Conservation (phyloP, 1,284 basidiomycete species). For the Ustilago sp. region DNA sequence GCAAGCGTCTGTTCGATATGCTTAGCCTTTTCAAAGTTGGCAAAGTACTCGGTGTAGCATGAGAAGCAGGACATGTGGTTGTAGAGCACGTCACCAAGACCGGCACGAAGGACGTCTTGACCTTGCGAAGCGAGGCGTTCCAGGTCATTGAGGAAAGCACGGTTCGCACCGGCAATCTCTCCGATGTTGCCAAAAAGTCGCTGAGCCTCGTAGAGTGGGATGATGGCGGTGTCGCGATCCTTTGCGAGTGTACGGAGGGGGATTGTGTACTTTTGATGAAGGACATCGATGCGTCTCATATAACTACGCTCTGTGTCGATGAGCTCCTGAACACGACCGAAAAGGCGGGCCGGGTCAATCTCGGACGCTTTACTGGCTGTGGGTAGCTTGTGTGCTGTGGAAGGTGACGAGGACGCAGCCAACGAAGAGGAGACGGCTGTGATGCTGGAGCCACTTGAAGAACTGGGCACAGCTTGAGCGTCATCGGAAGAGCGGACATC, state of each 20-base stretch:
- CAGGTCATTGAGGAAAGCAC: conserved; percentile 85
- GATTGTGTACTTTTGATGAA: conserved; percentile 78
- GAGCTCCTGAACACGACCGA: conserved; percentile 59
- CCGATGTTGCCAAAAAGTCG: conserved; percentile 94
- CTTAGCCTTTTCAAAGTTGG: conserved; percentile 93
- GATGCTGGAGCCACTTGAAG: conserved; percentile 59
- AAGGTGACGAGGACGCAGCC: conserved; percentile 13
- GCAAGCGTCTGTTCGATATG: conserved; percentile 85
- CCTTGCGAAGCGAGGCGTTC: conserved; percentile 75
- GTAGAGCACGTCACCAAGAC: conserved; percentile 85
- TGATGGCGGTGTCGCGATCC: conserved; percentile 84
- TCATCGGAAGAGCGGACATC: neutral
- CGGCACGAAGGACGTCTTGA: conserved; percentile 72
- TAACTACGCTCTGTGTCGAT: conserved; percentile 68
- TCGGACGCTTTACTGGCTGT: conserved; percentile 11
- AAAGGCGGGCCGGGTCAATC: conserved; percentile 41
- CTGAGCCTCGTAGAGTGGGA: conserved; percentile 89
- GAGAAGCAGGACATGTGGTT: conserved; percentile 76
- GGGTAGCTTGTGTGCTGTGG: neutral
- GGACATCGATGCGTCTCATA: conserved; percentile 62
- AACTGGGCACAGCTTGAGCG: conserved; percentile 30
- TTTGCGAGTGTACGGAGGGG: conserved; percentile 86
- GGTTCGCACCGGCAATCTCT: conserved; percentile 85
- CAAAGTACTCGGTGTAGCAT: conserved; percentile 89
- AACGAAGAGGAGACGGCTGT: conserved; percentile 46